Evolutionary conservation across 2,329 filamentous ascomycete species (phyloP), one percentile per base, ranked within the genome.

Genomic region (Pestalotiopsis fici): DNA sequence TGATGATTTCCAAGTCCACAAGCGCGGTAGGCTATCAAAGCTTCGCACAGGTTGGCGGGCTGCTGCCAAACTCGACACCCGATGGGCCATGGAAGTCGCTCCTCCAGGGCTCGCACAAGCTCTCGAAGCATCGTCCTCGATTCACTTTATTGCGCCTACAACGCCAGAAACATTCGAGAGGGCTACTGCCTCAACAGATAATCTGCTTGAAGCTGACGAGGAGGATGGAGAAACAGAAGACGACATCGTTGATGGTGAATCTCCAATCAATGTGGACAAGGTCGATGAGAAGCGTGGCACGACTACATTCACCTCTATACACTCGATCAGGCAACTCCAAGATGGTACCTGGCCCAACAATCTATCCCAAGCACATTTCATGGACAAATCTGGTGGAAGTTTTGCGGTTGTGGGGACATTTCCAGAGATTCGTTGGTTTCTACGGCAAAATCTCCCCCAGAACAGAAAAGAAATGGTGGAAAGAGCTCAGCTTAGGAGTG

Each of bases 401-500:
- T 66, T 66, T 35, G n/a, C 61, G 2, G 63, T 63, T 60, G 56
- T 57, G 3, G 67, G 67, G 25, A 55, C 23, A 9, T 68, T 66
- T 47, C 67, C 67, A 21, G 57, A 61, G 23, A n/a, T 18, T 4
- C 23, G 39, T 47, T 68, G 67, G 67, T 57, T 66, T 23, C 47
- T 61, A 21, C 66, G 31, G 47, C 68, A 73, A 28, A 74, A 74
- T 43, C 60, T 75, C 39, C 75, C 75, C 3, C 72, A 69, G 23
- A 66, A 66, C 63, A 57, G 70, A 7, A 62, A 69, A 3, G 74
- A 77, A 21, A 74, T 76, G 37, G 37, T 72, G 2, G 73, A 68
- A 6, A 67, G 61, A 43, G 56, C 65, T 37, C 66, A 64, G 39
- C 71, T 67, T 31, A 69, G 61, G 43, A 63, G 69, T 4, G 65